Evolutionary conservation across 73 alveolate species (phyloP), one percentile per base, ranked within the genome.

Genomic region (Blepharisma stoltei): DNA sequence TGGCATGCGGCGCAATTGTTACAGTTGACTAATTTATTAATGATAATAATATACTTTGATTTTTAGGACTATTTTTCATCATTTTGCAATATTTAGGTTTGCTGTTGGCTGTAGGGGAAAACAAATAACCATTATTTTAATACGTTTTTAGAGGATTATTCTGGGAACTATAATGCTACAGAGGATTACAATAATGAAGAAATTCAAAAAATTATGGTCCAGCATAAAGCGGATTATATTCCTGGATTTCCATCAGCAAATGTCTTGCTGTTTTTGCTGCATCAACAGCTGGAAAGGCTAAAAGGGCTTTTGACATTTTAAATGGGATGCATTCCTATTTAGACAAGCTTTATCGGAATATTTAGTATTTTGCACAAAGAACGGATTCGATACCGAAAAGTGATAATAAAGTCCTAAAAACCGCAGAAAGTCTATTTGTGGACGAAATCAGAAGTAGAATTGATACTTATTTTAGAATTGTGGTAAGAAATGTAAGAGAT

Each of bases 401-500:
- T 54, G 70, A 86, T 53, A 81, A 82, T 50, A 71, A 71, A 6
- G 94, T 82, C 44, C 53, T 49, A 18, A 87, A 87, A 84, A 94
- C 41, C 76, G 91, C 94, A 4, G 92, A 88, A 81, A 87, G 46
- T 18, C 80, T 92, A 6, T 88, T 90, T 55, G 91, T 92, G 14
- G 81, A 85, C 49, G 98, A 93, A 84, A 85, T 93, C 65, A 88
- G 96, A 75, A 85, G 78, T 65, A 84, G 97, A 82, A 68, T 93
- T 41, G 98, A 93, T 66, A 76, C 92, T 6, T 93, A 93, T 67
- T 93, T 85, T 70, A 89, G 88, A 68, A 71, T 91, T 25, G 95
- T 93, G 11, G 83, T 91, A 32, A 91, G 96, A 89, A 86, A 85
- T 46, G 73, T 91, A 47, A 89, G 97, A 83, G 98, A 93, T 75